Evolutionary conservation across 257 asterid species (phyloP), one percentile per base, ranked within the genome.

Genomic region (Solanum gracilifrons): DNA sequence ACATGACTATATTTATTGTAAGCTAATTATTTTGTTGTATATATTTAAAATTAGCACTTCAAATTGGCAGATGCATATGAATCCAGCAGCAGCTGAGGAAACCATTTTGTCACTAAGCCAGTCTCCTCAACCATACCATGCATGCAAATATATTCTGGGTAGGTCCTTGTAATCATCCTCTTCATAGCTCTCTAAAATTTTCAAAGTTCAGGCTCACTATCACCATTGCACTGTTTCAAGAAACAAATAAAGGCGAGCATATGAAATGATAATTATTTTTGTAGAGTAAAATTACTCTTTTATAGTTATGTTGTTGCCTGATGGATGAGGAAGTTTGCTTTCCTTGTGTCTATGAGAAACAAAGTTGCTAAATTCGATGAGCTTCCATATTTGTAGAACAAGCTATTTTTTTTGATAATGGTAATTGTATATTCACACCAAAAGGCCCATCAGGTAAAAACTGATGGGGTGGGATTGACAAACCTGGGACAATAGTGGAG

Each of bases 111-210:
- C 98, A 21, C 93, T 97, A 43, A 85, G 92, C 87, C 97, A 93
- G 77, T 95, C 98, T 90, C 92, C 95, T 85, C 93, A 89, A 46
- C 98, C 99, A 55, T 97, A 97, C 92, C 94, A 89, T 90, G 90
- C 97, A 87, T 97, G 99, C 86, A 95, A 94, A 87, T 97, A 93
- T 89, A 93, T 97, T 92, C 90, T 97, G 87, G 99, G 99, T 96
- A 92, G 86, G 97, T 88, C 88, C 83, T 75, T 60, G 60, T 71
- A 85, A 55, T 85, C 79, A 83, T 58, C 60, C 36, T 77, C 58
- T 83, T 87, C 71, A 13, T 88, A 72, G 39, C 41, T 85, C 37
- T 27, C 76, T 86, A 87, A 21, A 32, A 16, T 23, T 69, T 32
- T 39, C 62, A 9, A 75, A 73, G 37, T 73, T 88, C 58, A 48